phyloP scores from a whole-genome alignment of 441 rosid genomes.

The Omphalea diandra region DNA sequence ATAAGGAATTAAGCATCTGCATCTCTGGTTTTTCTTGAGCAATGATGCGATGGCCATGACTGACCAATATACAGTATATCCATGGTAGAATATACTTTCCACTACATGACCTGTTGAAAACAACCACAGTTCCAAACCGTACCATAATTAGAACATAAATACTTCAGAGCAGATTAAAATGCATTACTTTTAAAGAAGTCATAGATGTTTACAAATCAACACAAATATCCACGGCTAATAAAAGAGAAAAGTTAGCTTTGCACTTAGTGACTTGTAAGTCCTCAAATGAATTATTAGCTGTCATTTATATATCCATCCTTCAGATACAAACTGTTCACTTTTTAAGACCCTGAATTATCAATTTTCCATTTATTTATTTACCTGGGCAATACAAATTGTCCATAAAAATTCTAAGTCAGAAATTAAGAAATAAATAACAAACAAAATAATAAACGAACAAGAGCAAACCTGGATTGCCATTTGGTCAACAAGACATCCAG shows the following conservation, averaged over 20 bases:
- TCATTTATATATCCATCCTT: background rate
- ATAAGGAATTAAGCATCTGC: slow-evolving; percentile 51
- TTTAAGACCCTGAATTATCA: background rate
- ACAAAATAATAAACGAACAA: slow-evolving; percentile 16
- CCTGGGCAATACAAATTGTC: background rate
- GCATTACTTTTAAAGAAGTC: background rate
- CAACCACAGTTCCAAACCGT: slow-evolving; percentile 15
- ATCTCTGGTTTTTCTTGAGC: slow-evolving; percentile 44
- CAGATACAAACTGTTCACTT: background rate
- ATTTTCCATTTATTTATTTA: background rate
- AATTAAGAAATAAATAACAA: background rate
- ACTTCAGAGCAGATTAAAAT: background rate
- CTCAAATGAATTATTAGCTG: background rate
- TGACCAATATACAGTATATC: slow-evolving; percentile 76
- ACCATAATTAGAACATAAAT: slow-evolving; percentile 8
- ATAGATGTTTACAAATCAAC: slow-evolving; percentile 4
- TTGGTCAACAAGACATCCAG: slow-evolving; percentile 56
- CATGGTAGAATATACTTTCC: slow-evolving; percentile 66
- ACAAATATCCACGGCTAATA: slow-evolving; percentile 4
- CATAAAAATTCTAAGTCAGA: background rate
- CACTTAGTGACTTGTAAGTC: background rate
- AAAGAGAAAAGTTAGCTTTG: slow-evolving; percentile 11
- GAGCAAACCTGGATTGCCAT: slow-evolving; percentile 88
- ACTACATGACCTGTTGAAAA: slow-evolving; percentile 53
- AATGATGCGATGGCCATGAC: slow-evolving; percentile 52